These are phyloP conservation scores for Colletotrichum camelliae DNA, from an alignment of 2,329 filamentous ascomycete species.

Conservation along the genomic window DNA sequence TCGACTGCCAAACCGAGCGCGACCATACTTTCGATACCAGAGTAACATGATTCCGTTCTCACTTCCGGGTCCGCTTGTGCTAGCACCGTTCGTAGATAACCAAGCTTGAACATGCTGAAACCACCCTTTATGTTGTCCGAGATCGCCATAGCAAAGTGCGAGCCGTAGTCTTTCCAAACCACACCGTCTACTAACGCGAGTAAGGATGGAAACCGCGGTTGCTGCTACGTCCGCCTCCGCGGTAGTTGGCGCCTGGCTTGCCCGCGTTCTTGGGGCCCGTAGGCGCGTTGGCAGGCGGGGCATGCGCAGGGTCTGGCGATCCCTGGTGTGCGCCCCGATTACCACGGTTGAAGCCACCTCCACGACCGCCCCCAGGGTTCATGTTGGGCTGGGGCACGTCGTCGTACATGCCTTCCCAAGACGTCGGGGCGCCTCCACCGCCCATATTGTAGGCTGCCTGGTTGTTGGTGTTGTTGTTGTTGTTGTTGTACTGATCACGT, in stretches of 20 bases:
- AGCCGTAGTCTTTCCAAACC: not conserved
- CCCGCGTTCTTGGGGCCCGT: conserved; percentile 97
- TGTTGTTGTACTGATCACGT: conserved; percentile 30
- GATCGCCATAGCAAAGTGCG: not conserved
- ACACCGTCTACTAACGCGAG: conserved; percentile 28
- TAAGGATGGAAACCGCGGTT: conserved; percentile 84
- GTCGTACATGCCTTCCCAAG: conserved; percentile 98
- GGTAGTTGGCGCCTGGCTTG: conserved; percentile 89
- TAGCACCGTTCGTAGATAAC: not conserved
- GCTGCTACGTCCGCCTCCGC: conserved; percentile 82
- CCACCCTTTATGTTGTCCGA: not conserved
- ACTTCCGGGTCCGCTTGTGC: not conserved
- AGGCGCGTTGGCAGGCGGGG: conserved; percentile 68
- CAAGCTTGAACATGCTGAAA: not conserved
- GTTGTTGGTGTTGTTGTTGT: not conserved
- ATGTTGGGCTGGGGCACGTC: conserved; percentile 86
- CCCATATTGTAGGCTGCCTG: conserved; percentile 35
- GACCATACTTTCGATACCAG: not conserved
- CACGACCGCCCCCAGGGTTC: conserved; percentile 52
- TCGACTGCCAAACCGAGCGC: not conserved
- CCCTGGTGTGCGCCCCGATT: conserved; percentile 43
- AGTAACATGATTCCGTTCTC: not conserved
- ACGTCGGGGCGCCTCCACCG: conserved; percentile 71
- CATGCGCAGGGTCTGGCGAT: conserved; percentile 49
- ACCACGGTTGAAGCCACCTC: conserved; percentile 38